phyloP scores from a whole-genome alignment of 78 protist species.

The Creolimax fragrantissima region DNA sequence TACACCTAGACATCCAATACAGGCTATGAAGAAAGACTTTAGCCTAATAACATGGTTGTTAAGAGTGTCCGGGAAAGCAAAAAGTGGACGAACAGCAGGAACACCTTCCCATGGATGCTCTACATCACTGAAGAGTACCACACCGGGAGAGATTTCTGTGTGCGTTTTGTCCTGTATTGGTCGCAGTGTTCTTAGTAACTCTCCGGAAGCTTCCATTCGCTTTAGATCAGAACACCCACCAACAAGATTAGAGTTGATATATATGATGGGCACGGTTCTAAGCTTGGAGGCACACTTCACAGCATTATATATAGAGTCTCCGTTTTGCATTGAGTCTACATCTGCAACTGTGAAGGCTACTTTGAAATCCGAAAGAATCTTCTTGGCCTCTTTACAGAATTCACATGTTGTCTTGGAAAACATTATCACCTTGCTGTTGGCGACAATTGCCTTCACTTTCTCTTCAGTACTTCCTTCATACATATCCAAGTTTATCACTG shows the following conservation, averaged over 20 bases:
- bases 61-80: conserved; percentile 15
- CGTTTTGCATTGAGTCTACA: background rate
- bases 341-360: background rate
- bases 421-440: background rate
- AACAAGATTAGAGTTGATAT: background rate
- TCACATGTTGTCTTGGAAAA: conserved; percentile 15
- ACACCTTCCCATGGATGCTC: background rate
- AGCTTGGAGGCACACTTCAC: background rate
- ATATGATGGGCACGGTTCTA: background rate
- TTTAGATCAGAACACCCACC: conserved; percentile 16
- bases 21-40: background rate
- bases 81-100: background rate
- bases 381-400: conserved; percentile 14
- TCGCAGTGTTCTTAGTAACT: background rate
- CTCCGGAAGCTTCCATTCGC: background rate
- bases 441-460: background rate
- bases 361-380: background rate
- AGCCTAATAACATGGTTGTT: background rate
- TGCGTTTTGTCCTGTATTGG: background rate
- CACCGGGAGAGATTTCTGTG: background rate
- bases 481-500: too few species aligned
- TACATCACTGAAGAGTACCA: background rate
- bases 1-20: background rate
- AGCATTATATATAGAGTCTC: background rate
- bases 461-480: background rate